phyloP scores from a whole-genome alignment of 2,329 filamentous ascomycete species.

The Geosmithia flava region DNA sequence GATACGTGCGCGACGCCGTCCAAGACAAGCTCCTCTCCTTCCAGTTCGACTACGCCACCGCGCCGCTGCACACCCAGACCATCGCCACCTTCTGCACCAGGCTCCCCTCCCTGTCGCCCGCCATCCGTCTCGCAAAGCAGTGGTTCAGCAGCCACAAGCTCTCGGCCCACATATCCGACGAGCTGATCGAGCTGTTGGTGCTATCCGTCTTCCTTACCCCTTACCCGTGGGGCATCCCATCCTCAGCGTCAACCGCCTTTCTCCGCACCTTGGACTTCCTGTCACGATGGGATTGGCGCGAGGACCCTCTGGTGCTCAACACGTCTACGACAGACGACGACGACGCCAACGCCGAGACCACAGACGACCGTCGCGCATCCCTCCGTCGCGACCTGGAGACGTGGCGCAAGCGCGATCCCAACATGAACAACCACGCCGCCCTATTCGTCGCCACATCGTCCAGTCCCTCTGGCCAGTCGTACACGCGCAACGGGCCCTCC shows the following conservation, averaged over 20 bases:
- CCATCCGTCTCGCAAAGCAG: slow-evolving; percentile 73
- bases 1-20: slow-evolving; percentile 53
- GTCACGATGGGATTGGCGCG: slow-evolving; percentile 83
- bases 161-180: slow-evolving; percentile 59
- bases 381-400: slow-evolving; percentile 65
- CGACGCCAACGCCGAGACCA: slow-evolving; percentile 25
- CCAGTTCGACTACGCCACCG: slow-evolving; percentile 57
- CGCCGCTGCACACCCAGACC: slow-evolving; percentile 71
- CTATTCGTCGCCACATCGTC: slow-evolving; percentile 72
- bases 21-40: slow-evolving; percentile 58
- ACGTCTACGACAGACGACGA: slow-evolving; percentile 47
- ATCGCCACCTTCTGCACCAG: slow-evolving; percentile 71
- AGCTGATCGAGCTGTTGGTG: slow-evolving; percentile 75
- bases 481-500: slow-evolving; percentile 59
- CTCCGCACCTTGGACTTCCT: slow-evolving; percentile 69
- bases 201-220: slow-evolving; percentile 69
- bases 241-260: slow-evolving; percentile 68
- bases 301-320: slow-evolving; percentile 72
- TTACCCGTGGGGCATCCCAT: slow-evolving; percentile 68
- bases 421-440: slow-evolving; percentile 75
- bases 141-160: slow-evolving; percentile 86
- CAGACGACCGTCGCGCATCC: slow-evolving; percentile 26
- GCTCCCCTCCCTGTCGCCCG: slow-evolving; percentile 65
- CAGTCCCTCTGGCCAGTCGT: slow-evolving; percentile 67
- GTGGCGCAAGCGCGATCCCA: slow-evolving; percentile 80